Evolutionary conservation across 108 stramenopile genomes (phyloP), one percentile per base, ranked within the genome.

Genomic region (Cylindrotheca closterium): DNA sequence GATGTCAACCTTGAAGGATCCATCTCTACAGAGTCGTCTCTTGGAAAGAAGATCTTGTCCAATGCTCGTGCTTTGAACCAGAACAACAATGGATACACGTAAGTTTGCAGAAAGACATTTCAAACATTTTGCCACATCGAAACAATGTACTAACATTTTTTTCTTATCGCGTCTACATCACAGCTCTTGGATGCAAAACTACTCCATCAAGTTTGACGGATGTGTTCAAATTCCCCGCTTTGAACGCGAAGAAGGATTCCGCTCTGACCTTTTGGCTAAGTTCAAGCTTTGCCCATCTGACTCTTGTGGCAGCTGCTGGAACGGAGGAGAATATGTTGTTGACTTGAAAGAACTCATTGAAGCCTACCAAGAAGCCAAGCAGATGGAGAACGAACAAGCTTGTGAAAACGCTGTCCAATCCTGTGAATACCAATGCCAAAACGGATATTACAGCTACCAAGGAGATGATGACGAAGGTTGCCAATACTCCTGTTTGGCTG

Each of bases 251-350:
- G 69, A 83, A 65, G 78, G 85, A 34, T 18, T 75, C 63, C 67
- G 68, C 56, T 32, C 50, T 17, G 48, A 86, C 48, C 62, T 75
- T 18, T 67, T 91, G 28, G 86, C 83, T 19, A 81, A 85, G 58
- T 91, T 87, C 82, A 79, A 80, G 63, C 80, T 91, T 18, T 91
- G 89, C 45, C 89, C 89, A 21, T 51, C 77, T 19, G 53, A 63
- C 63, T 64, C 55, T 51, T 75, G 70, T 22, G 48, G 72, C 30
- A 65, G 51, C 18, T 70, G 70, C 24, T 62, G 67, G 37, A 82
- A 82, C 25, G 79, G 67, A 15, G 75, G 61, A 27, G 68, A 91
- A 50, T 91, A 91, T 60, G 67, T 91, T 22, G 71, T 83, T 17
- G 78, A 79, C 10, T 71, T 87, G 78, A 70, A 69, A 52, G 86